Percentiles rank a stretch among this genome's conserved stretches.
phyloP scores from a whole-genome alignment of 176 grass and related monocot genomes.

The Triticum dicoccoides region DNA sequence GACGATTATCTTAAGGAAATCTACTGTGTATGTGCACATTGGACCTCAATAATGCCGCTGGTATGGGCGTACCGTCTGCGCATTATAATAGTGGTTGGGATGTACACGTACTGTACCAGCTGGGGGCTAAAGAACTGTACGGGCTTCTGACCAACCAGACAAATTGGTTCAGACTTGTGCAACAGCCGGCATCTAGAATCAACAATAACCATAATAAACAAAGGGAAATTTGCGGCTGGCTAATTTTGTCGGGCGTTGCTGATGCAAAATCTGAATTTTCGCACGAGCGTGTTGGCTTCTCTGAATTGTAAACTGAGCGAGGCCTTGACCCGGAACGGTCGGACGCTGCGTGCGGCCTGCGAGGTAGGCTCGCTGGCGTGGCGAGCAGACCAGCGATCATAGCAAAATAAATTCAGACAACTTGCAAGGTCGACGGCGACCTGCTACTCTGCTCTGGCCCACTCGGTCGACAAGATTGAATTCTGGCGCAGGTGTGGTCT shows the following conservation, averaged over 20 bases:
- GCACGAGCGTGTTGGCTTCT: neutral
- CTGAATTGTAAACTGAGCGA: neutral
- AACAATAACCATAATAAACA: neutral
- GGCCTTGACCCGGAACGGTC: slow-evolving; percentile 18
- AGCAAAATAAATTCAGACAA: neutral
- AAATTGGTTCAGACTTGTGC: neutral
- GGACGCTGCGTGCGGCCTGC: slow-evolving; percentile 24
- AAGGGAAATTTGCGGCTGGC: neutral
- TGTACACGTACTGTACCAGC: neutral
- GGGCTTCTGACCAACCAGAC: neutral
- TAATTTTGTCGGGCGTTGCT: slow-evolving; percentile 28
- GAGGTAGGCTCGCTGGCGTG: neutral
- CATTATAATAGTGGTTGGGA: neutral
- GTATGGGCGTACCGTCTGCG: neutral
- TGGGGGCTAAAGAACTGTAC: neutral
- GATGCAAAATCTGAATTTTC: neutral
- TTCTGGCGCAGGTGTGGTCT: neutral
- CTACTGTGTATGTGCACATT: neutral
- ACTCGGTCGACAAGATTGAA: neutral
- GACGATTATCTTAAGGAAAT: neutral
- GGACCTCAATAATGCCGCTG: neutral
- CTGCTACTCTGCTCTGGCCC: too few species aligned
- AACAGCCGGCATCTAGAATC: slow-evolving; percentile 7
- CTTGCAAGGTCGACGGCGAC: slow-evolving; percentile 12
- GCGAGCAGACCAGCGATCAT: neutral